Evolutionary conservation across 176 grass and related monocot genomes (phyloP).

Genomic region (Aegilops longissima): DNA sequence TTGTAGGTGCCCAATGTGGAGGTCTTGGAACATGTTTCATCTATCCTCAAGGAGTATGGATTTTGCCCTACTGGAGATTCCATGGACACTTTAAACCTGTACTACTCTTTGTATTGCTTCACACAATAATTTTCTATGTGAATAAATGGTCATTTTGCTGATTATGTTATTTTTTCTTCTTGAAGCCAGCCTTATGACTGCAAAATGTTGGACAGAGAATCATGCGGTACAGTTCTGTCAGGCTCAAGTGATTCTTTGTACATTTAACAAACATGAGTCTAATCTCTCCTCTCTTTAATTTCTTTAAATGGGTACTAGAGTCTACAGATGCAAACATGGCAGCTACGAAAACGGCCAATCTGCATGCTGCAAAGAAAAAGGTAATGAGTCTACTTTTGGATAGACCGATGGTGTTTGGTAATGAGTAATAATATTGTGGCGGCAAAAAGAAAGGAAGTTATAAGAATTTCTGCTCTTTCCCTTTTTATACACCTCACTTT

Average conservation of each 20-base stretch:
- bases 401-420: neutral
- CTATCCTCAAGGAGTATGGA: conserved; percentile 13
- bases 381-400: neutral
- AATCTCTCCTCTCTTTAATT: neutral
- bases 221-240: neutral
- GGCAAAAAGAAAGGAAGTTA: neutral
- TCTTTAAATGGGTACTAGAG: neutral
- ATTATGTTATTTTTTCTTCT: neutral
- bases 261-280: neutral
- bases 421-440: neutral
- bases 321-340: neutral
- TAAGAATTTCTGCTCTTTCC: neutral
- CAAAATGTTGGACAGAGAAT: neutral
- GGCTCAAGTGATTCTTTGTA: neutral
- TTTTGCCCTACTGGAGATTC: neutral
- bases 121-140: neutral
- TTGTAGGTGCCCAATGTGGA: conserved; percentile 17
- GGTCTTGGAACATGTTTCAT: conserved; percentile 16
- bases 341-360: neutral
- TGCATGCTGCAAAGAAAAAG: neutral
- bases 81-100: neutral
- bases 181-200: conserved; percentile 12
- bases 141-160: neutral
- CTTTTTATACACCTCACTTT: neutral
- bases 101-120: conserved; percentile 5